Evolutionary conservation across 2,329 filamentous ascomycete genomes (phyloP).

Genomic region (Raffaelea deltoideospora): DNA sequence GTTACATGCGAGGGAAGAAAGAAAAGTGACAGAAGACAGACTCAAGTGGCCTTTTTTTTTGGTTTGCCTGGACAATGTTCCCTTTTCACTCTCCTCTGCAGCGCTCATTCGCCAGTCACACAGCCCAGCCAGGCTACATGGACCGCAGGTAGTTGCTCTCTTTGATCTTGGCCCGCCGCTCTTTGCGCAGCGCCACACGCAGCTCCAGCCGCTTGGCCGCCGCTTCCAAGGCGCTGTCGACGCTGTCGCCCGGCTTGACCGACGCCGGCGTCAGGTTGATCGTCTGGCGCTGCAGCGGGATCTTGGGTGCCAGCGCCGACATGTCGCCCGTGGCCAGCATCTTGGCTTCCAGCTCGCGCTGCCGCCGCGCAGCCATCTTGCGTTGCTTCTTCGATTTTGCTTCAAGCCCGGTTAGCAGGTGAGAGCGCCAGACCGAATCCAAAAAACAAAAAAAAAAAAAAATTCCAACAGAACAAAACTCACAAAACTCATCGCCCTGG

Average conservation of each 20-base stretch:
- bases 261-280: constrained; percentile 51
- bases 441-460: not conserved
- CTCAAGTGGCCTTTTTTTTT: too few species aligned
- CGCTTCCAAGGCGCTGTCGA: constrained; percentile 28
- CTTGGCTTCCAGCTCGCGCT: constrained; percentile 39
- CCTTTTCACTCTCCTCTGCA: not conserved
- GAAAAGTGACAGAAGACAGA: too few species aligned
- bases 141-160: constrained; percentile 74
- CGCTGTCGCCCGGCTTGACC: constrained; percentile 20
- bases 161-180: constrained; percentile 65
- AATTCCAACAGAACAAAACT: too few species aligned
- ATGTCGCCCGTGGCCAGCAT: constrained; percentile 51
- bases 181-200: constrained; percentile 56
- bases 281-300: constrained; percentile 64
- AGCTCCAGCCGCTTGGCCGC: constrained; percentile 42
- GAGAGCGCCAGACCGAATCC: not conserved
- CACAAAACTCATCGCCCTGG: constrained; percentile 68
- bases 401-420: constrained; percentile 17
- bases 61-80: too few species aligned
- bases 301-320: constrained; percentile 48
- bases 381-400: constrained; percentile 79
- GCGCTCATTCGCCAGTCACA: not conserved
- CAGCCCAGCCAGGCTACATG: too few species aligned
- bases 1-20: too few species aligned
- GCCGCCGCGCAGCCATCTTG: constrained; percentile 51